Evolutionary conservation across 441 rosid genomes (phyloP), one percentile per base, ranked within the genome.

Genomic region (Pelargonium myrrhifolium): DNA sequence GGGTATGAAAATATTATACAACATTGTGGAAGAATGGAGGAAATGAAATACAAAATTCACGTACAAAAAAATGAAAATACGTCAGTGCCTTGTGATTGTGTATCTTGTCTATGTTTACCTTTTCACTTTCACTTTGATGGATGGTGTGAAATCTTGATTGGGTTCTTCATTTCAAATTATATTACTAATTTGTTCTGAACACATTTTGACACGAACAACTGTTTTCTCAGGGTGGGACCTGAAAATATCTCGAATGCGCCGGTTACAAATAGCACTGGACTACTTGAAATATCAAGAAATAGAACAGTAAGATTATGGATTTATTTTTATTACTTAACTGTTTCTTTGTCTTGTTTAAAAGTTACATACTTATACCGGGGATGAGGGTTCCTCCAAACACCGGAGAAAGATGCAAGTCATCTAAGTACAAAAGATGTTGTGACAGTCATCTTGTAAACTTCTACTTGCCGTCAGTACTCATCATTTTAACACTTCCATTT

Each of bases 231-330:
- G 97, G 53, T 94, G 99, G 99, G 90, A 85, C 83, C 68, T 83
- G 66, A 89, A 84, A 82, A 63, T 85, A 68, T 83, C 97, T 74
- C 89, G 93, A 76, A 68, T 87, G 76, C 93, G 93, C 58, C 85
- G 84, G 70, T 81, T 94, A 76, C 94, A 94, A 74, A 70, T 89
- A 81, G 90, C 96, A 40, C 77, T 94, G 84, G 85, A 84, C 80
- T 88, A 84, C 87, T 74, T 94, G 80, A 87, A 88, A 71, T 89
- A 82, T 82, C 96, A 94, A 73, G 99, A 89, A 74, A 83, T 86
- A 76, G 84, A 89, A 61, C 82, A 76, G 99, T 94, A 84, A 88
- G 93, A 73, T 81, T 84, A 74, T 78, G 67, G 28, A 49, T 14
- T 9, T 2, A 9, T 24, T 47, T 47, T 22, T 59, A n/a, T 24